Conservation (phyloP, 2,329 filamentous ascomycete genomes). For the Rutstroemia sp. region DNA sequence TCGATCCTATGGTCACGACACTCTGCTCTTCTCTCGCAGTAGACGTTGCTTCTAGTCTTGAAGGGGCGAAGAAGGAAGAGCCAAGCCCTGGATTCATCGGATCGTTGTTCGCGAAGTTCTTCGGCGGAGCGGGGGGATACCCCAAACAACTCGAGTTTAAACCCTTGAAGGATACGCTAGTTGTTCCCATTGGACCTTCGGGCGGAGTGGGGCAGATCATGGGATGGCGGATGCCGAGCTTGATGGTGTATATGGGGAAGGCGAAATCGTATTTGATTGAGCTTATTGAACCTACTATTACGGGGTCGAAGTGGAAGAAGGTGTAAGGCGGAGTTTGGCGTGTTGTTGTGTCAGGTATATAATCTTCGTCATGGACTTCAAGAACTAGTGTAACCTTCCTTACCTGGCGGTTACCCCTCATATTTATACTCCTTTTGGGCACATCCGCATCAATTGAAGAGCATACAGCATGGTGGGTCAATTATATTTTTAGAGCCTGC, state of each 20-base stretch:
- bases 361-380: too few species aligned
- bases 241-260: conserved; percentile 33
- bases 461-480: too few species aligned
- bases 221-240: conserved; percentile 32
- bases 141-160: conserved; percentile 23
- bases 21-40: conserved; percentile 38
- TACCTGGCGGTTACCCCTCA: too few species aligned
- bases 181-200: conserved; percentile 33
- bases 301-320: conserved; percentile 1
- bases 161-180: conserved; percentile 28
- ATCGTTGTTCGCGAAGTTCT: neutral
- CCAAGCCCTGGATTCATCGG: neutral
- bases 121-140: neutral
- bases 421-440: too few species aligned
- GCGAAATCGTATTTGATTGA: conserved; percentile 29
- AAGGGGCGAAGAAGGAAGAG: conserved; percentile 2
- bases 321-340: neutral
- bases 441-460: too few species aligned
- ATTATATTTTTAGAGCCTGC: too few species aligned
- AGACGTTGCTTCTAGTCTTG: conserved; percentile 31
- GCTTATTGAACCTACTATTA: neutral
- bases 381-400: too few species aligned
- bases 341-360: too few species aligned
- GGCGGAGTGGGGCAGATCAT: conserved; percentile 33
- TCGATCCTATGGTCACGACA: conserved; percentile 35